Percentiles rank a stretch among this genome's conserved stretches.
Evolutionary conservation across 129 eudicot genomes (phyloP).

Genomic region (Pulicaria dysenterica): DNA sequence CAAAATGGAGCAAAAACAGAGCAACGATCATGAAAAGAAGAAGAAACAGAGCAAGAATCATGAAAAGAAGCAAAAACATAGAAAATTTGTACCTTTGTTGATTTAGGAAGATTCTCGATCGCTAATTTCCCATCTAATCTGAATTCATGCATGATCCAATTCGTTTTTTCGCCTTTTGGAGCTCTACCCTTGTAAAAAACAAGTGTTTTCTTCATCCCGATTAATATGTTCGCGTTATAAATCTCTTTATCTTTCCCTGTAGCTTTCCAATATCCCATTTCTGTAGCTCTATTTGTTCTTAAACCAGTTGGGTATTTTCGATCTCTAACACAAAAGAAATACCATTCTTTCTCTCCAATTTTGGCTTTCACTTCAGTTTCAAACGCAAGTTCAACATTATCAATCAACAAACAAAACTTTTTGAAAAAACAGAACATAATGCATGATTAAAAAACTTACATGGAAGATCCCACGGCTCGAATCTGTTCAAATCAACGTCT

Average conservation of each 20-base stretch:
- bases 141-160: slow-evolving; percentile 85
- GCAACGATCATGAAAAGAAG: background rate
- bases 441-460: slow-evolving; percentile 41
- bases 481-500: slow-evolving; percentile 75
- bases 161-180: slow-evolving; percentile 67
- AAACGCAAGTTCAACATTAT: slow-evolving; percentile 10
- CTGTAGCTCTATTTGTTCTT: slow-evolving; percentile 72
- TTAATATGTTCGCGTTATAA: slow-evolving; percentile 41
- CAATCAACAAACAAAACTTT: slow-evolving; percentile 11
- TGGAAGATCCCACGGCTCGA: slow-evolving; percentile 95
- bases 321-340: slow-evolving; percentile 79
- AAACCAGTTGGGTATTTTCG: slow-evolving; percentile 73
- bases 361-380: slow-evolving; percentile 65
- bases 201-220: slow-evolving; percentile 78
- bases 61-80: background rate
- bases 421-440: background rate
- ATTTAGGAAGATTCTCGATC: slow-evolving; percentile 34
- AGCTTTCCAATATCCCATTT: slow-evolving; percentile 81
- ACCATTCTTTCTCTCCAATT: slow-evolving; percentile 90
- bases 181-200: slow-evolving; percentile 76
- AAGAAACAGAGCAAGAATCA: background rate
- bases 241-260: slow-evolving; percentile 80
- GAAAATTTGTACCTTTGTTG: slow-evolving; percentile 50
- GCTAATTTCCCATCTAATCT: slow-evolving; percentile 54
- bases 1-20: background rate